Evolutionary conservation across 441 rosid species (phyloP).

Genomic region (Arabidopsis lyrata): DNA sequence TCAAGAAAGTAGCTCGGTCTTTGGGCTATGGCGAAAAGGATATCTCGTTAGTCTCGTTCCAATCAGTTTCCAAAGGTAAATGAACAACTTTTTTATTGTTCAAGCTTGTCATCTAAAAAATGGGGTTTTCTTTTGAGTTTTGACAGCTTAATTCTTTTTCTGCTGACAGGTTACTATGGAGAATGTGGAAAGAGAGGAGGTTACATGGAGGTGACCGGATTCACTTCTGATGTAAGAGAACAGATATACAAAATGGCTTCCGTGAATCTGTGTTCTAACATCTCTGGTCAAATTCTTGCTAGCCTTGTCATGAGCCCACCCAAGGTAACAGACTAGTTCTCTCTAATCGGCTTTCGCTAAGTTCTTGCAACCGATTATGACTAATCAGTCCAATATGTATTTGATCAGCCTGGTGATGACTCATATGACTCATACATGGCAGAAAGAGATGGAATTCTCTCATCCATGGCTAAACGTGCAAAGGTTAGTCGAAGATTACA

Average conservation of each 20-base stretch:
- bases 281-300: conserved; percentile 91
- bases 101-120: conserved; percentile 5
- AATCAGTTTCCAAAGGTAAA: conserved; percentile 86
- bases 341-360: background rate
- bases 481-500: conserved; percentile 54
- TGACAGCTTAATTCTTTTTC: background rate
- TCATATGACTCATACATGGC: conserved; percentile 75
- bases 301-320: conserved; percentile 98
- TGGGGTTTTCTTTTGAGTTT: background rate
- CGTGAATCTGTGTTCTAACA: conserved; percentile 88
- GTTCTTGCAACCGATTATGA: conserved; percentile 4
- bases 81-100: background rate
- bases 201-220: conserved; percentile 94
- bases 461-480: conserved; percentile 86
- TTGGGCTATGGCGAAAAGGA: conserved; percentile 80
- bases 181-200: conserved; percentile 99
- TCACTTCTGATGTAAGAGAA: conserved; percentile 75
- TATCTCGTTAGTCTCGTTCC: conserved; percentile 75
- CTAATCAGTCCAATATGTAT: conserved; percentile 7
- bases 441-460: conserved; percentile 85
- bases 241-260: conserved; percentile 93
- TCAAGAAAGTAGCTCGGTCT: conserved; percentile 85
- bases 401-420: conserved; percentile 82
- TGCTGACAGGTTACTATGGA: conserved; percentile 74
- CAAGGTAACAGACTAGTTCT: conserved; percentile 56